phyloP scores from a whole-genome alignment of 345 rosid species.

The Gossypium longicalyx region DNA sequence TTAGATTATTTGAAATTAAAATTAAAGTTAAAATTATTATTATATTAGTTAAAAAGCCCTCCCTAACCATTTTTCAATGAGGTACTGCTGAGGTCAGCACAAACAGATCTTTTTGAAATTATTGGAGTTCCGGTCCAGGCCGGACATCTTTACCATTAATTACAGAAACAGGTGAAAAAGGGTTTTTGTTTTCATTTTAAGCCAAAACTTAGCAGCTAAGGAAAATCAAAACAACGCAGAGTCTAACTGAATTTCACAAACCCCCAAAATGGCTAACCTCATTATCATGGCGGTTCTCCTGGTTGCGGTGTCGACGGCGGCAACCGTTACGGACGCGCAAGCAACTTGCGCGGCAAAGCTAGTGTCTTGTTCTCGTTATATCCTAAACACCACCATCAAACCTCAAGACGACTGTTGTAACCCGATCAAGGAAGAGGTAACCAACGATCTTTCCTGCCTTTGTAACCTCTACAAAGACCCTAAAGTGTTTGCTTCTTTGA shows the following conservation, averaged over 20 bases:
- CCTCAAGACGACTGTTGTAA: conserved; percentile 47
- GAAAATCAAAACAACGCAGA: neutral
- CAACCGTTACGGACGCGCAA: conserved; percentile 33
- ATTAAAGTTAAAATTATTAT: too few relatives aligned
- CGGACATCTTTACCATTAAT: too few relatives aligned
- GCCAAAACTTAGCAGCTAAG: neutral
- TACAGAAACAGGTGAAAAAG: too few relatives aligned
- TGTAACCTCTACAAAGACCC: conserved; percentile 55
- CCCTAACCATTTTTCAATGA: too few relatives aligned
- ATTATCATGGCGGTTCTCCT: conserved; percentile 21
- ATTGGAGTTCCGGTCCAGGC: too few relatives aligned
- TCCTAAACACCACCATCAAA: conserved; percentile 29
- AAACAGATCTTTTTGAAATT: too few relatives aligned
- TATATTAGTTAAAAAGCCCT: too few relatives aligned
- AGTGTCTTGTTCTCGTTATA: conserved; percentile 24
- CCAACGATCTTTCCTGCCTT: conserved; percentile 42
- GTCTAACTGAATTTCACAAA: neutral
- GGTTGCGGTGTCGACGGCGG: conserved; percentile 9
- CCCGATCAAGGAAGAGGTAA: conserved; percentile 51
- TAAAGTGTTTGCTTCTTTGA: conserved; percentile 25
- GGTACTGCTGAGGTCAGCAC: too few relatives aligned
- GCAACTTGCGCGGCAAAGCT: conserved; percentile 45
- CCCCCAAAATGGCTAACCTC: conserved; percentile 18
- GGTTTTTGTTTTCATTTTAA: neutral
- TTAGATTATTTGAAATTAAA: too few relatives aligned